Base-by-base conservation (phyloP, 2,329 filamentous ascomycete species). In the Pestalotiopsis sp. region DNA sequence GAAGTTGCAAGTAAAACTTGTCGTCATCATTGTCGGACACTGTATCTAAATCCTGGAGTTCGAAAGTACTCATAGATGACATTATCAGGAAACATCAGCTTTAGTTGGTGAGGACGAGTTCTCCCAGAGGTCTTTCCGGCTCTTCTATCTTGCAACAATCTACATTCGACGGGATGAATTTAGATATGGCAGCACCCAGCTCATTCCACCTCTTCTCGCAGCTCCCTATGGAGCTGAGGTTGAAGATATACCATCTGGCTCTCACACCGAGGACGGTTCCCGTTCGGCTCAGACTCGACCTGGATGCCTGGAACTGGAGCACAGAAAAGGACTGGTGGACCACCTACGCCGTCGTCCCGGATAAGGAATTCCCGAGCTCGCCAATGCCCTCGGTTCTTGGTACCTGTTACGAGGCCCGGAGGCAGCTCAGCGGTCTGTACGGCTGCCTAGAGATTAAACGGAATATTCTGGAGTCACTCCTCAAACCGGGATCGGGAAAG, bases 161-260 rank as follows among this genome's bases (percentile, higher is more conserved):
- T 36, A 36, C 31, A 36, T 36, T 6, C 6, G 2, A 9, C 7
- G 31, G 7, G 7, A 36, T n/a, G 2, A n/a, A 23, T 39, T 39
- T 2, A 31, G 20, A 38, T 3, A 64, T 64, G 61, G 25, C 49
- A 31, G 14, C 41, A 23, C 11, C 39, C 31, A 4, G 12, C 13
- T 41, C 27, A 14, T 69, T 69, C 55, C 62, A 41, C 25, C 20
- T 61, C 14, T 69, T 69, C 25, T 12, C 27, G 20, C 62, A 55
- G 12, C 38, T 68, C 2, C 66, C 58, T 2, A n/a, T 57, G 14
- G 68, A 69, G 63, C 66, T 69, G 2, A 45, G 62, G 25, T 14
- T 67, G 39, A 65, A 68, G 61, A 68, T 69, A 23, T 69, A 63
- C 23, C 61, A 45, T 6, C 13, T 62, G 9, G 68, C 68, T 11